Evolutionary conservation across 805 yeast genomes (phyloP), one percentile per base, ranked within the genome.

Genomic region (Sugiyamaella mastotermitis): DNA sequence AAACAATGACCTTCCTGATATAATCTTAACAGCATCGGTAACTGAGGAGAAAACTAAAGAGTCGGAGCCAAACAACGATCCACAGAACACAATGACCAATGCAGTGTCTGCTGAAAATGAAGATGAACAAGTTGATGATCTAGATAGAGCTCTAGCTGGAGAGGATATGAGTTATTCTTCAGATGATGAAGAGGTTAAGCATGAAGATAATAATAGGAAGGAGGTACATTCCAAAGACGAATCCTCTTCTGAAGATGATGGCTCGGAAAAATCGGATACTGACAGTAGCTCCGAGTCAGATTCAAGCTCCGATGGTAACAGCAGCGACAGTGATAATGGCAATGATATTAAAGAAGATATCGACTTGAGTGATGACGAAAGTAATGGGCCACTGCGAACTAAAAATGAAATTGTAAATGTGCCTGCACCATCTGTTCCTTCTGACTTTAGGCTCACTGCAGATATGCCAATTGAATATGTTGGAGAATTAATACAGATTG

Each of bases 341-440:
- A 50, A 28, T 3, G 57, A 35, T 1, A 52, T 33, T 1, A 49
- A 23, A 4, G 41, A 37, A 11, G 40, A 22, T 18, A 34, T 22
- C 9, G 42, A 37, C 17, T 27, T 31, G 37, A 20, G 41, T 24
- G 42, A 43, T 9, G 52, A 47, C 3, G 59, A 47, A 16, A 56
- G 49, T 32, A 48, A 37, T 7, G 86, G 77, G 0, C 94, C 95
- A 1, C 83, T 90, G 16, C 58, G 66, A 21, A 86, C 97, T 1
- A 80, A 78, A 42, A 81, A 90, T 55, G 97, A 90, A 53, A 59
- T 79, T 2, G 48, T 61, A 0, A 86, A 84, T 37, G 95, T 80
- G 50, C 65, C 62, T 0, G 81, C 86, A 0, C 80, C 82, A 0
- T 62, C 62, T 16, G 58, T 90, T 2, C 94, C 95, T 0, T 74